A percentile compares a stretch with the other conserved stretches of the same genome.
Evolutionary conservation across 495 filamentous ascomycete genomes (phyloP).

Genomic region (Chaetomium fimeti): DNA sequence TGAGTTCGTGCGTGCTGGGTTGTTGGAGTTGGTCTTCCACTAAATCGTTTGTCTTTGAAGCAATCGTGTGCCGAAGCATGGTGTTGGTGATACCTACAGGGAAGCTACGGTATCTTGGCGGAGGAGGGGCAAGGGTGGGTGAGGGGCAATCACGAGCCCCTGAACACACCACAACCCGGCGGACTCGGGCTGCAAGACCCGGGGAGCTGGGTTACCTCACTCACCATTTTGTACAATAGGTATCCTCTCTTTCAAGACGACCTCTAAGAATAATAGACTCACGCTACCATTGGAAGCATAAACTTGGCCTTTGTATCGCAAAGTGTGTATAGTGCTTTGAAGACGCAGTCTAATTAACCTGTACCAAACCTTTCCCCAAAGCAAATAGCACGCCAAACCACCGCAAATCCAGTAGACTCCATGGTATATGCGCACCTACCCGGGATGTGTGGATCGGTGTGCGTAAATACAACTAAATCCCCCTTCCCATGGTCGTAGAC

Average conservation of each 20-base stretch:
- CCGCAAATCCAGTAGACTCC: not conserved
- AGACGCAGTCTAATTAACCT: not conserved
- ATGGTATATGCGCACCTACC: not conserved
- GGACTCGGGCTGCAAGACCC: no score
- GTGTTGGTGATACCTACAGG: no score
- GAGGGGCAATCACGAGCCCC: no score
- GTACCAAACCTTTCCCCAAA: not conserved
- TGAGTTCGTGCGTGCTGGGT: no score
- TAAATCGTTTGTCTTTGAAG: no score
- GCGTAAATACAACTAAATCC: conserved; percentile 9
- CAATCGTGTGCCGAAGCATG: no score
- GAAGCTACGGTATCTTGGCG: no score
- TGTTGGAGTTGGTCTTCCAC: no score
- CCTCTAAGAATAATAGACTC: not conserved
- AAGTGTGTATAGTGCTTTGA: not conserved
- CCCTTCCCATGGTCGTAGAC: not conserved
- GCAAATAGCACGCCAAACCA: not conserved
- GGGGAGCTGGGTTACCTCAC: no score
- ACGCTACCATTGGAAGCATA: not conserved
- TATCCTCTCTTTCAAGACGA: not conserved
- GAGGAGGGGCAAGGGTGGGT: no score
- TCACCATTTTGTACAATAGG: no score
- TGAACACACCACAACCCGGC: no score
- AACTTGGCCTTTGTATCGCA: not conserved
- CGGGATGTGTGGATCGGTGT: not conserved